Evolutionary conservation across 129 eudicot genomes (phyloP).

Genomic region (Smallanthus sonchifolius): DNA sequence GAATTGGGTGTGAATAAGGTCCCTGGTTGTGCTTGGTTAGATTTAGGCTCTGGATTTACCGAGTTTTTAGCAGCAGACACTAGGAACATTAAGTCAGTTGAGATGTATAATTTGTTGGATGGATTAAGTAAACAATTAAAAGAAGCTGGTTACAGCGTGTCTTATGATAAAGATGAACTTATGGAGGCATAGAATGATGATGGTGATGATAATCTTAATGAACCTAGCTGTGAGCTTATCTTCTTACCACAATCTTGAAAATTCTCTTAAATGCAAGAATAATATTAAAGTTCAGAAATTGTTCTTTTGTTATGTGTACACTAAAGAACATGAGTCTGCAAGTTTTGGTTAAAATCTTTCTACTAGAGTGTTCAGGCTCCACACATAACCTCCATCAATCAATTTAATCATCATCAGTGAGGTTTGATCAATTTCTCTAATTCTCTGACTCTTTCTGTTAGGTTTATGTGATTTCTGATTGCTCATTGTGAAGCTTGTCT

Average conservation of each 20-base stretch:
- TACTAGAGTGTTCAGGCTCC: too few relatives aligned
- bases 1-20: slow-evolving; percentile 60
- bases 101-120: slow-evolving; percentile 46
- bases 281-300: too few relatives aligned
- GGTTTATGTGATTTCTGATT: too few relatives aligned
- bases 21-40: slow-evolving; percentile 70
- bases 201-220: not conserved
- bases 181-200: not conserved
- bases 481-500: too few relatives aligned
- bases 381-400: too few relatives aligned
- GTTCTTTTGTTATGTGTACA: too few relatives aligned
- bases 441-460: too few relatives aligned
- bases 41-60: slow-evolving; percentile 40
- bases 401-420: too few relatives aligned
- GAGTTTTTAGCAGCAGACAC: slow-evolving; percentile 48
- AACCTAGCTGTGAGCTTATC: not conserved
- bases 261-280: not conserved
- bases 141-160: slow-evolving; percentile 37
- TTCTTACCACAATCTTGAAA: not conserved
- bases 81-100: slow-evolving; percentile 29
- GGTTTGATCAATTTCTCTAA: too few relatives aligned
- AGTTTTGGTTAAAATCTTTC: too few relatives aligned
- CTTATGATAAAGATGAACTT: slow-evolving; percentile 33
- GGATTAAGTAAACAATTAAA: slow-evolving; percentile 51
- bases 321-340: too few relatives aligned